These are phyloP conservation scores for Corrigiola litoralis DNA, from an alignment of 179 eudicot species.

Conservation along the genomic window DNA sequence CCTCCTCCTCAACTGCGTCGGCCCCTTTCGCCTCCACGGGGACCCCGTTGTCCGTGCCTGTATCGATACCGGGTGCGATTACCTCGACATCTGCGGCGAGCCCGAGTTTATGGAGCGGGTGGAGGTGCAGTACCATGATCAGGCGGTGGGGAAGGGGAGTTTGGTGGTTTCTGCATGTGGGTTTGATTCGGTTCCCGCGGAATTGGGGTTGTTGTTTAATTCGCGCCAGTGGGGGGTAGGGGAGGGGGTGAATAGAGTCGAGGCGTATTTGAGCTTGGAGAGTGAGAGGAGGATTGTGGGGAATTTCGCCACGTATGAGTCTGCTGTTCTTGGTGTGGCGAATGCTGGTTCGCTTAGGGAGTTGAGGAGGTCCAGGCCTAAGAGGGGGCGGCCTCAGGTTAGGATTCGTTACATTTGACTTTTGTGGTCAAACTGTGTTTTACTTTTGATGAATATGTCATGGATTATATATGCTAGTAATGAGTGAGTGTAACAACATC, in stretches of 20 bases:
- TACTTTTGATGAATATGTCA: not conserved
- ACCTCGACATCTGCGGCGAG: constrained; percentile 76
- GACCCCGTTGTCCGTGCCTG: constrained; percentile 64
- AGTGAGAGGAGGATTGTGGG: constrained; percentile 65
- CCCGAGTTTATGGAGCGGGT: constrained; percentile 91
- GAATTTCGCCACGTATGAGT: constrained; percentile 72
- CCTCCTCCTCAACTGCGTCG: constrained; percentile 68
- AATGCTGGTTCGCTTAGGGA: constrained; percentile 45
- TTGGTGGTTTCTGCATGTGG: constrained; percentile 84
- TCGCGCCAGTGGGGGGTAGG: constrained; percentile 50
- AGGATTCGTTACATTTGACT: too few relatives aligned
- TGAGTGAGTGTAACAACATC: too few relatives aligned
- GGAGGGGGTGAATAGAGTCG: constrained; percentile 41
- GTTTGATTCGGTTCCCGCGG: constrained; percentile 89
- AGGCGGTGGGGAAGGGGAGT: constrained; percentile 50
- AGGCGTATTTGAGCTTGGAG: constrained; percentile 72
- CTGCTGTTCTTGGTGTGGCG: constrained; percentile 84
- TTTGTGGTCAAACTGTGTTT: not conserved
- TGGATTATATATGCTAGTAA: too few relatives aligned
- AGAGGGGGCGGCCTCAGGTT: constrained; percentile 53
- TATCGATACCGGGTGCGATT: constrained; percentile 53
- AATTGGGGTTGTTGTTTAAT: constrained; percentile 65
- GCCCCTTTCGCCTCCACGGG: constrained; percentile 71
- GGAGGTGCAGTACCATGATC: constrained; percentile 47
- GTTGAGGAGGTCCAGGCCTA: constrained; percentile 58